Evolutionary conservation across 2,329 filamentous ascomycete genomes (phyloP), one percentile per base, ranked within the genome.

Genomic region (Fusarium abutilonis): DNA sequence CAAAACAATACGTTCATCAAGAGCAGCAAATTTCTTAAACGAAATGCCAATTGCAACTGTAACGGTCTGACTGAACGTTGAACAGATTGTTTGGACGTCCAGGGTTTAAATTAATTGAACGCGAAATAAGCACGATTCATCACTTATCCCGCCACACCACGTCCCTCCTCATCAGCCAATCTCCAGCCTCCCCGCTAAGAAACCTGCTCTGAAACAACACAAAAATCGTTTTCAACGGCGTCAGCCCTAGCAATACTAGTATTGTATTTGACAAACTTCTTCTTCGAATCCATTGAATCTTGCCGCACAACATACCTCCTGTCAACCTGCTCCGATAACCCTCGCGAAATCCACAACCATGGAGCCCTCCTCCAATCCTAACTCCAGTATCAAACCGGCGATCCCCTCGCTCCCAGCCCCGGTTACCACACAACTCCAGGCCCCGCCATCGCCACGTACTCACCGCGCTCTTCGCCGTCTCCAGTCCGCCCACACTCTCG

Each of bases 401-500:
- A 69, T 69, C 32, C 67, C 69, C 38, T 60, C 64, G 39, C 64
- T 70, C 36, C 63, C 66, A 35, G 56, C 64, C 52, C 56, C 67
- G 35, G 56, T 77, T 54, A 73, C 75, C 34, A 76, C 80, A 35
- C 78, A 84, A 62, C 77, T 84, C 50, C 80, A 84, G 69, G 74
- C 82, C 43, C 82, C 86, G 60, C 81, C 85, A 21, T 88, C 87
- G 26, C 87, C 88, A 39, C 83, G 86, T 60, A 86, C 86, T 23
- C 85, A 88, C 72, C 86, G 89, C 69, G 83, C 85, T 42, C 81
- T 93, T 58, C 86, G 90, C 67, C 89, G 89, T 73, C 85, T 92
- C 28, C 89, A 92, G 75, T 93, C 90, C 29, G 89, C 91, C 46
- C 89, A 92, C 78, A 81, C 84, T 75, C 77, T 92, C 50, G 86